phyloP scores from a whole-genome alignment of 331 rosid genomes.

The Arachis monticola region DNA sequence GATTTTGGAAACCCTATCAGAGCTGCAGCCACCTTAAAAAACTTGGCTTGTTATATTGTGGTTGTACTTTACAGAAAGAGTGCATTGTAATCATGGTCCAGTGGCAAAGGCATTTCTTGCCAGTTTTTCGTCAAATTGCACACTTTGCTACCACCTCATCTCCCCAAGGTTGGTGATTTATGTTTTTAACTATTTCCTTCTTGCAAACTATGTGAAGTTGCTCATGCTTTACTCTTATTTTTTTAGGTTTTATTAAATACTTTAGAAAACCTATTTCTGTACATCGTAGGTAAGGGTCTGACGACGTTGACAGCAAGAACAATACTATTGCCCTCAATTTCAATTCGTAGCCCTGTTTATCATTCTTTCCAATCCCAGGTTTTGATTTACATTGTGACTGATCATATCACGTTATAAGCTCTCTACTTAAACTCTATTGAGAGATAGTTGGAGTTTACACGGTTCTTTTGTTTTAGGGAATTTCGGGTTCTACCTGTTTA shows the following conservation, averaged over 20 bases:
- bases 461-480: constrained; percentile 58
- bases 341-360: background rate
- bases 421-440: constrained; percentile 3
- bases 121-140: background rate
- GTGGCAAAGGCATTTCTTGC: background rate
- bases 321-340: background rate
- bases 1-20: no score
- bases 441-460: background rate
- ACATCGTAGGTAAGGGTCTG: background rate
- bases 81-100: background rate
- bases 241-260: background rate
- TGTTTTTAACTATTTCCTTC: background rate
- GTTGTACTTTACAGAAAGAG: background rate
- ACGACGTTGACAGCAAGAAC: background rate
- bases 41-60: background rate
- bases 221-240: background rate
- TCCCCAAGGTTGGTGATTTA: background rate
- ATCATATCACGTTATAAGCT: background rate
- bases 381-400: background rate
- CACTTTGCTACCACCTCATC: background rate
- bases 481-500: constrained; percentile 68
- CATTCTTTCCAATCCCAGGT: constrained; percentile 1
- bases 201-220: background rate
- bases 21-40: no score
- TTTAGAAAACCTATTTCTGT: background rate